Evolutionary conservation across 441 rosid species (phyloP), one percentile per base, ranked within the genome.

Genomic region (Gossypium armourianum): DNA sequence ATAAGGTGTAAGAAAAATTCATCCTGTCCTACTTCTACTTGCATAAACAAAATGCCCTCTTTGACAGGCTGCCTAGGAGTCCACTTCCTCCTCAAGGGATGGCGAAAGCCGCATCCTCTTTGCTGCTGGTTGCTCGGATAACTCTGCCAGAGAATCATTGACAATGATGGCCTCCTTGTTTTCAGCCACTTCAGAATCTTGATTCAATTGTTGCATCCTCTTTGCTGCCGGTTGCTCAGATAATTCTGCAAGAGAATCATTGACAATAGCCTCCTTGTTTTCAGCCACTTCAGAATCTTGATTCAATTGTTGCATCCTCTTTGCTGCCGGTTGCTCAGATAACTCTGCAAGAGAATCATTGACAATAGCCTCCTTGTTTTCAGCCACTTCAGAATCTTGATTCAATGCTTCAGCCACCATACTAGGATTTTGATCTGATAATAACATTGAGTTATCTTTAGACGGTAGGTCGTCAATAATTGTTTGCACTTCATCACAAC

Each of bases 41-140:
- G 80, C 79, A 73, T 62, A 75, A 66, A 70, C 55, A 57, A 15
- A 28, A 28, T 12, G 36, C 2, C 64, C 21, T 17, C 43, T n/a
- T 12, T 1, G 0, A 20, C 45, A 45, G 43, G 57, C 56, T 70
- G 47, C 71, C 79, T 1, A 15, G 6, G 7, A 32, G 12, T 63
- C 67, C 80, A 66, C 43, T 67, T 5, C 79, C 83, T 5, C 54
- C 79, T 82, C 87, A 4, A 16, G 28, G n/a, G 69, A 52, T 26
- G 80, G 69, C 16, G 79, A 55, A 45, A 87, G 76, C 72, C 83
- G 78, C 21, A 72, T 80, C 81, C 90, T 84, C 80, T 93, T 91
- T 16, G 89, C 79, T 75, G 83, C 83, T 74, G 76, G 84, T 73
- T 81, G 74, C 73, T 76, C 90, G 6, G 76, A 77, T 52, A 68